Base-by-base conservation (phyloP, 2,329 filamentous ascomycete species). In the Endoconidiophora laricicola region DNA sequence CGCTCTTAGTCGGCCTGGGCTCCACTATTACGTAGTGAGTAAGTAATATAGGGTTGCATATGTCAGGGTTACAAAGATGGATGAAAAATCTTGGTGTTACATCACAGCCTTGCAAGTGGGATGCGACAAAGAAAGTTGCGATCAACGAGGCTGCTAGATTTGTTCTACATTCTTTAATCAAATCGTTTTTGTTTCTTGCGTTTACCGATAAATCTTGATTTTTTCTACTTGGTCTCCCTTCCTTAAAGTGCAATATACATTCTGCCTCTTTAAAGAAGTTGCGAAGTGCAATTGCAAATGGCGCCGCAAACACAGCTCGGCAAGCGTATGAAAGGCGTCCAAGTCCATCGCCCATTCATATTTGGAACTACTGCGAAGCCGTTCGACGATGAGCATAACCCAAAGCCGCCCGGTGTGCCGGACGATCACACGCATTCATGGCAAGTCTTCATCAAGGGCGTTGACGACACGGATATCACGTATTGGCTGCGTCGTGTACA, bases 401-500 rank as follows among this genome's bases (percentile, higher is more conserved):
- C 86, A 49, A 82, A 84, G 60, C 85, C 86, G 2, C 69, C 79
- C 20, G 75, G 79, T 61, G 77, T 86, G 3, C 86, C 90, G 22
- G 75, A 85, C 54, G 88, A 94, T 65, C 91, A 98, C 70, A 96
- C 90, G 29, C 93, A 96, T 69, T 86, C 84, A 55, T 98, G 91
- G 91, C 81, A 83, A 60, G 86, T 96, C 55, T 96, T 93, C 64
- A 86, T 98, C 52, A 84, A 84, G 61, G 86, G 88, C 44, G 73
- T 94, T 49, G 86, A 94, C 59, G 85, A 86, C 63, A 84, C 86
- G 54, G 86, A 94, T 61, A 83, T 96, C 57, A 87, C 85, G 24
- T 91, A 94, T 65, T 98, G 91, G 87, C 74, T 96, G 57, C 86
- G 90, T 52, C 90, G 94, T 59, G 90, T 98, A 1, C 88, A 95